Evolutionary conservation across 805 yeast genomes (phyloP).

Genomic region (Candida sakaeoensis): DNA sequence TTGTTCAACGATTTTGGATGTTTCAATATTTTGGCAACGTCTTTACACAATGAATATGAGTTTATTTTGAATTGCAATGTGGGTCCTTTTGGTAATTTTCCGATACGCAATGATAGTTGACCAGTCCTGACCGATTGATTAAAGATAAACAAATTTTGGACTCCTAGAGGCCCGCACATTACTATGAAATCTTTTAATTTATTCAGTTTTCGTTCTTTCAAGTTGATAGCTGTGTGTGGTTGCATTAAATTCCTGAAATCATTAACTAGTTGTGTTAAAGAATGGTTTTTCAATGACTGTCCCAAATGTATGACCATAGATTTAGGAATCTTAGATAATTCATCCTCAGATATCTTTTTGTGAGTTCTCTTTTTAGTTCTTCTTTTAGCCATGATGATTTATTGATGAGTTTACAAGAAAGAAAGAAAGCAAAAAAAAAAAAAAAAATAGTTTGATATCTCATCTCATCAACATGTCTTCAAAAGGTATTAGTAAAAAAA

Average conservation of each 20-base stretch:
- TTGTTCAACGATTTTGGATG: constrained; percentile 75
- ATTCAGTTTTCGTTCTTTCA: constrained; percentile 83
- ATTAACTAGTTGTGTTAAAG: constrained; percentile 76
- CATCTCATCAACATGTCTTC: constrained; percentile 8
- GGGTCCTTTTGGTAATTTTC: constrained; percentile 92
- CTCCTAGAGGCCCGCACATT: constrained; percentile 98
- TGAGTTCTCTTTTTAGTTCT: constrained; percentile 84
- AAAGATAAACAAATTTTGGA: constrained; percentile 82
- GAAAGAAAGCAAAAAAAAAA: constrained; percentile 3
- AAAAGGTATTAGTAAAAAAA: constrained; percentile 13
- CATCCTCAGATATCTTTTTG: constrained; percentile 59
- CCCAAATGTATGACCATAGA: constrained; percentile 95
- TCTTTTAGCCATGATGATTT: constrained; percentile 35
- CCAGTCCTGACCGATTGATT: constrained; percentile 78
- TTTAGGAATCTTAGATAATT: constrained; percentile 70
- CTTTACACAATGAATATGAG: constrained; percentile 77
- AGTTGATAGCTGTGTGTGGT: constrained; percentile 90
- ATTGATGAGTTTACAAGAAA: not conserved
- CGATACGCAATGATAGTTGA: constrained; percentile 75
- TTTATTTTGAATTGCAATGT: constrained; percentile 78
- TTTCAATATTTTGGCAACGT: constrained; percentile 63
- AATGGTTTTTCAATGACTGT: constrained; percentile 67
- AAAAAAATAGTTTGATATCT: not conserved
- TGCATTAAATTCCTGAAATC: constrained; percentile 91
- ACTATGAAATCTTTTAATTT: constrained; percentile 89